Base-by-base conservation (phyloP, 1,284 basidiomycete species). In the Ustilago loliicola region DNA sequence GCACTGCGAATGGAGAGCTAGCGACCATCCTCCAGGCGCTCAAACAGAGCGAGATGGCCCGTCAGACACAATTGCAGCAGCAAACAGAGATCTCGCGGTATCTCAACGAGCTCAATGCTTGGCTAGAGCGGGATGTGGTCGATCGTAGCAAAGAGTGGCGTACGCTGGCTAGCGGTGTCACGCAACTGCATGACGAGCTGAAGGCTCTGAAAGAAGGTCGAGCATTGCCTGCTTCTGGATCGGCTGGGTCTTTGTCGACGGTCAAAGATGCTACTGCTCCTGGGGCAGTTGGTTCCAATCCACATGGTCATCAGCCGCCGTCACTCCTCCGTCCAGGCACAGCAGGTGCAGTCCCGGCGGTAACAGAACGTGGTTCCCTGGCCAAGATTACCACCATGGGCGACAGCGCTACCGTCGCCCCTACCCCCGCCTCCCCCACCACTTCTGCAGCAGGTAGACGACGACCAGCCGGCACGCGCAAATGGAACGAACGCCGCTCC, bases 71-170 rank as follows among this genome's bases (percentile, higher is more conserved):
- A 56, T 47, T 73, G 10, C 63, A 72, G 42, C 82, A 83, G 53
- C 81, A 83, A 40, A 72, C 72, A 30, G 81, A 84, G 52, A 82
- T 84, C 38, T 81, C 80, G 15, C 62, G 81, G 42, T 84, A 84
- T 45, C 69, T 84, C 52, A 82, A 81, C 71, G 81, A 84, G 66
- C 78, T 84, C 60, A 83, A 84, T 32, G 54, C 61, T 1, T 84
- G 82, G 82, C 61, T 84, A 10, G 82, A 84, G 53, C 54, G 67
- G 1, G 82, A 84, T 57, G 76, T 83, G 2, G 69, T 73, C 10
- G 80, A 84, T 62, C 70, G 82, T 3, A 71, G 74, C 6, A 82
- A 83, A 51, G 82, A 83, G 32, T 82, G 80, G 77, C 57, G 80
- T 2, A 77, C 73, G 8, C 72, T 83, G 1, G 73, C 80, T 3